Evolutionary conservation across 768 basidiomycete genomes (phyloP), one percentile per base, ranked within the genome.

Genomic region (Lentinula detonsa): DNA sequence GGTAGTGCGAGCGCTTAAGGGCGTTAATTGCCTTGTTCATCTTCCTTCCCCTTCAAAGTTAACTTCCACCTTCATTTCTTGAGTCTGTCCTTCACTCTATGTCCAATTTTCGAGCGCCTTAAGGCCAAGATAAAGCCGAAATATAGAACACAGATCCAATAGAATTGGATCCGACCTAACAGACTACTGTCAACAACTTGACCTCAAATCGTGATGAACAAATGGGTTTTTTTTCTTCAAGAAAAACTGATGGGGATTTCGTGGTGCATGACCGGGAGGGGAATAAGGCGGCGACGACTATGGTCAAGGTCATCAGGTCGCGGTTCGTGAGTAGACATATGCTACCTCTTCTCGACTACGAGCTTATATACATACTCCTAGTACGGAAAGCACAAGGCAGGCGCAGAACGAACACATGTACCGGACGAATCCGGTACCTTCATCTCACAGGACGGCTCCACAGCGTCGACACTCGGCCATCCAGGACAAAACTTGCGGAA

Each of bases 301-400:
- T 85, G 60, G 77, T 83, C 33, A 76, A 80, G 62, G 82, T 82
- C 67, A 82, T 85, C 56, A 81, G 84, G 67, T 85, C 84, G 66
- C 78, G 85, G 71, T 84, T 85, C 66, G 83, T 85, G 65, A 67
- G 82, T 79, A 31, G 5, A 5, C 18, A 7, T 33, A 54, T 16
- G 13, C 11, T 50, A 63, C 42, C 23, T 31, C 40, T 31, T 48
- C 16, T 40, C 33, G 39, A 21, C 8, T 39, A 21, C 10, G n/a
- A 37, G 21, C 45, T 49, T 50, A 31, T 15, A 54, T 58, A 61
- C 66, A 23, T 69, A 63, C 34, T 39, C 40, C 31, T 53, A 40
- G 84, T 84, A 83, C 64, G 81, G 83, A 57, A 85, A 80, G 68
- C 71, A 75, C 68, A 85, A 83, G 66, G 11, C 46, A 21, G 82